These are phyloP conservation scores for Pholiota adiposa DNA, from an alignment of 1,284 basidiomycete species.

Conservation along the genomic window DNA sequence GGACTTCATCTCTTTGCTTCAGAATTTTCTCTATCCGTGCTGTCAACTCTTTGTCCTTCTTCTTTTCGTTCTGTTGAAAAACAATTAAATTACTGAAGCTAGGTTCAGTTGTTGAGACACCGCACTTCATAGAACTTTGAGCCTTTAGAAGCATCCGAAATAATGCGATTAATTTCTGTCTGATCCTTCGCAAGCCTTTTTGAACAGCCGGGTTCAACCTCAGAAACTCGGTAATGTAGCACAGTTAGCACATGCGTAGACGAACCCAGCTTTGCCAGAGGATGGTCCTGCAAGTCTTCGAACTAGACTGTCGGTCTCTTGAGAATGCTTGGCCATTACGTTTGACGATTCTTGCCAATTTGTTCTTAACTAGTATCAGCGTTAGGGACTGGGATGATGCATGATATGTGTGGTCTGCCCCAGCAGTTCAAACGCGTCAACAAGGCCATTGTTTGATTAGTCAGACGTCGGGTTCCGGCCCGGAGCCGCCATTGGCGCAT, in stretches of 20 bases:
- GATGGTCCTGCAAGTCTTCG: slow-evolving; percentile 79
- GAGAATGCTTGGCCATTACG: slow-evolving; percentile 38
- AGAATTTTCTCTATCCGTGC: slow-evolving; percentile 70
- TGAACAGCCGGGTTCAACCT: background rate
- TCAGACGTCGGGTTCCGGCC: no score
- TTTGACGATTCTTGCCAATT: background rate
- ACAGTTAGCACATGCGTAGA: slow-evolving; percentile 12
- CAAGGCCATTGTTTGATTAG: no score
- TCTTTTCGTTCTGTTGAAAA: slow-evolving; percentile 72
- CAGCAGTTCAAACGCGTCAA: no score
- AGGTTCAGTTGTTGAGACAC: background rate
- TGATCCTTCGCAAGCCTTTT: slow-evolving; percentile 75
- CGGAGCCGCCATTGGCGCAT: no score
- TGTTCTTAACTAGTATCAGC: background rate
- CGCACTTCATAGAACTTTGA: slow-evolving; percentile 83
- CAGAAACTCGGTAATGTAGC: background rate
- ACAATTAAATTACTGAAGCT: background rate
- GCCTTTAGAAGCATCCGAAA: slow-evolving; percentile 81
- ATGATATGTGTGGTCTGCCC: background rate
- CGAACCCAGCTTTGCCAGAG: slow-evolving; percentile 76
- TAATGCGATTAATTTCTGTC: slow-evolving; percentile 77
- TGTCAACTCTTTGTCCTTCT: slow-evolving; percentile 81
- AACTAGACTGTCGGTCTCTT: slow-evolving; percentile 69
- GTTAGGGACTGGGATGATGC: background rate
- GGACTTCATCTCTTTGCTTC: slow-evolving; percentile 63